Evolutionary conservation across 2,329 filamentous ascomycete species (phyloP).

Genomic region (Exophiala xenobiotica): DNA sequence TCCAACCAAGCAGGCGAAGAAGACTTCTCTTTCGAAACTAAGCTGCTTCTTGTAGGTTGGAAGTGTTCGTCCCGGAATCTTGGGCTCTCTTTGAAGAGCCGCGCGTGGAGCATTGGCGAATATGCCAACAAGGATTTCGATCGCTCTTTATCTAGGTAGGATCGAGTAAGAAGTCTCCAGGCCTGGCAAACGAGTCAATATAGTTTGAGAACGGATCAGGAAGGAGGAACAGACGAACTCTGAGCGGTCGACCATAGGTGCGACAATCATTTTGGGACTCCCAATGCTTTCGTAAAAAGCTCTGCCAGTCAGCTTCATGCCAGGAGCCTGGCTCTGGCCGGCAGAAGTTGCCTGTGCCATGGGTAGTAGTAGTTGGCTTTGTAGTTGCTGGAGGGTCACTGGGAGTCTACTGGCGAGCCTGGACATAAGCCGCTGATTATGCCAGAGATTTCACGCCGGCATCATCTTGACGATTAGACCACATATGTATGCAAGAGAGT

Average conservation of each 20-base stretch:
- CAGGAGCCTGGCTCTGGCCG: constrained; percentile 7
- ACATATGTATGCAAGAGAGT: not conserved
- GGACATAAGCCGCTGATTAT: constrained; percentile 6
- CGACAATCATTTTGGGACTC: constrained; percentile 83
- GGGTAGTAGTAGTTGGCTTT: not conserved
- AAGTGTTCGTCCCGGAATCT: constrained; percentile 80
- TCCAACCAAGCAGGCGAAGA: constrained; percentile 64
- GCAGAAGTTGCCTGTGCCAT: constrained; percentile 20
- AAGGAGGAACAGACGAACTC: constrained; percentile 72
- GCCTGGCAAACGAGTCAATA: constrained; percentile 57
- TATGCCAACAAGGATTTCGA: constrained; percentile 75
- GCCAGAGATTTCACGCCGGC: not conserved
- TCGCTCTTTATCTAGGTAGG: constrained; percentile 71
- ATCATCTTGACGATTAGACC: not conserved
- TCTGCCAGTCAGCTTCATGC: constrained; percentile 75
- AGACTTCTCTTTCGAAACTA: constrained; percentile 35
- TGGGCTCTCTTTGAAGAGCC: constrained; percentile 74
- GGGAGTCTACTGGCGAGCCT: not conserved
- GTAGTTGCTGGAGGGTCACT: not conserved
- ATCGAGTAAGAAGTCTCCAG: constrained; percentile 94
- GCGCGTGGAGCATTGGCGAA: constrained; percentile 93
- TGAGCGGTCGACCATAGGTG: constrained; percentile 97
- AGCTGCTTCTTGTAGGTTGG: constrained; percentile 59
- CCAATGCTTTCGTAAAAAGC: constrained; percentile 95
- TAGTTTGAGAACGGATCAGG: constrained; percentile 2